These are phyloP conservation scores for Yamadazyma kitorensis DNA, from an alignment of 805 yeast genomes.

Conservation along the genomic window DNA sequence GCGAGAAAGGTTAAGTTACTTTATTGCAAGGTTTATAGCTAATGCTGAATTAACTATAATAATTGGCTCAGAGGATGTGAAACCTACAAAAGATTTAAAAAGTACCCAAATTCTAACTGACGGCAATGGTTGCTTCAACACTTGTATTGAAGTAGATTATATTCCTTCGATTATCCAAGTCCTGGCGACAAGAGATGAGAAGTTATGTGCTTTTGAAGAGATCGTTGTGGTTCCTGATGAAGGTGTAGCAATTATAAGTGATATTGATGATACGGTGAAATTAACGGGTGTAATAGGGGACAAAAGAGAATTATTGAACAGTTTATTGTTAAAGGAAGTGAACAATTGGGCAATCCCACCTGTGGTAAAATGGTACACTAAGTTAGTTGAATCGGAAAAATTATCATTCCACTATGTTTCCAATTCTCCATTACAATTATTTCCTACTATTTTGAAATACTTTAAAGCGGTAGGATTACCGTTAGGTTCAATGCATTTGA, in stretches of 20 bases:
- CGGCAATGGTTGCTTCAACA: constrained; percentile 61
- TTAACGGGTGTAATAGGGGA: constrained; percentile 88
- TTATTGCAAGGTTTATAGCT: constrained; percentile 66
- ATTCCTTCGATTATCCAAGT: constrained; percentile 60
- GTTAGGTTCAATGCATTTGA: constrained; percentile 77
- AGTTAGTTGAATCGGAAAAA: constrained; percentile 41
- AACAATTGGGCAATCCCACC: constrained; percentile 71
- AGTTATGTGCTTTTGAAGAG: constrained; percentile 46
- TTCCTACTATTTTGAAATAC: constrained; percentile 55
- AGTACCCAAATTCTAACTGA: constrained; percentile 49
- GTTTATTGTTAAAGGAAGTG: constrained; percentile 67
- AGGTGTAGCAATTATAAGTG: constrained; percentile 79
- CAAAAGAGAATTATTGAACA: constrained; percentile 76
- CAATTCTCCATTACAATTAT: constrained; percentile 92
- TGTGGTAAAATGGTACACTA: constrained; percentile 67
- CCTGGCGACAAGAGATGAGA: constrained; percentile 44
- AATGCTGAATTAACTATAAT: constrained; percentile 52
- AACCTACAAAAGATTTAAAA: constrained; percentile 22
- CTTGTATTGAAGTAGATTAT: constrained; percentile 52
- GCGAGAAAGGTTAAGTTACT: constrained; percentile 63
- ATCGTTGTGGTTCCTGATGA: constrained; percentile 36
- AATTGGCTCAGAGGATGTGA: constrained; percentile 48
- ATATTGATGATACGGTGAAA: constrained; percentile 92
- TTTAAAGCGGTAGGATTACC: constrained; percentile 62
- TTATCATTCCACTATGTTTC: constrained; percentile 89